Evolutionary conservation across 2,329 filamentous ascomycete species (phyloP), one percentile per base, ranked within the genome.

Genomic region (Purpureocillium takamizusanense): DNA sequence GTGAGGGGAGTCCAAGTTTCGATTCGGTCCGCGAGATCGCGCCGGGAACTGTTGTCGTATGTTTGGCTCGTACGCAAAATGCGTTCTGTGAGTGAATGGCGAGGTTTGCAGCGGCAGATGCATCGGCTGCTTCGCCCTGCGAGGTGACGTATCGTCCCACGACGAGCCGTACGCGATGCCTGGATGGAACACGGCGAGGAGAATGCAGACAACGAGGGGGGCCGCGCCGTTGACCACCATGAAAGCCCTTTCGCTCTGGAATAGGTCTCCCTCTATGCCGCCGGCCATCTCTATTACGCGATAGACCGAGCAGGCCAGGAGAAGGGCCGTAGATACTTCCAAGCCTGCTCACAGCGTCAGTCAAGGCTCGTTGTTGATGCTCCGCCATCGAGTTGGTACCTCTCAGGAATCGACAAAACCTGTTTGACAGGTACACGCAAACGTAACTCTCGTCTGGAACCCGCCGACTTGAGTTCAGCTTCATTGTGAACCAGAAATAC

Each of bases 361-460:
- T 2, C 27, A 14, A 17, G 14, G 7, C 13, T 28, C 7, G 28
- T 5, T 25, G 21, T 25, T 5, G 21, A 25, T 25, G 21, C 21
- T 5, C 10, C 21, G n/a, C 10, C 10, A 25, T 5, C 17, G 31
- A 2, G 10, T 8, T 33, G 11, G 43, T 60, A 74, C 71, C 59
- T 37, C 65, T 46, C 4, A 73, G 51, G 31, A 70, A 70, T 4
- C 52, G 51, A 37, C 55, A 66, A 46, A 72, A 74, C 6, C 53
- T 51, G 0, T 49, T 39, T 2, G 67, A 67, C 8, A 54, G 55
- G 45, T 71, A 72, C 13, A 70, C 48, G 3, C 50, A 44, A 1
- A 59, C 53, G 40, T 63, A 62, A 12, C 52, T 61, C 4, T 54
- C 50, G 42, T 72, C 64, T 8, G 67, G 52, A 12, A 51, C 46